A percentile compares a stretch with the other conserved stretches of the same genome.
Conservation (phyloP, 768 basidiomycete genomes). For the Calocybe gangraenosa region DNA sequence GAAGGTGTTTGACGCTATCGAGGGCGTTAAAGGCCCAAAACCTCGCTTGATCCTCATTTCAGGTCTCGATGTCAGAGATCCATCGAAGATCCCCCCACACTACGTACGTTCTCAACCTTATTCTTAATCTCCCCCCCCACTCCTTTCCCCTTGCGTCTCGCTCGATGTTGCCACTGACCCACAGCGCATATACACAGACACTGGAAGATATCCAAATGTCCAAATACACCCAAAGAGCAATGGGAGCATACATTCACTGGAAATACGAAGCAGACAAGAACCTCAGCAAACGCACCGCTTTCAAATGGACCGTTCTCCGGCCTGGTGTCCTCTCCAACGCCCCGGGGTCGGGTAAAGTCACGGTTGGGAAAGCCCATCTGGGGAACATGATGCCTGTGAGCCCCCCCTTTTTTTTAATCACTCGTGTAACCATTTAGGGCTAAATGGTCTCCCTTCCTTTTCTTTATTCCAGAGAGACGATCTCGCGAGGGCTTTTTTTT, state of each 20-base stretch:
- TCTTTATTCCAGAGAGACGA: constrained; percentile 28
- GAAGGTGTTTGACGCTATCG: constrained; percentile 69
- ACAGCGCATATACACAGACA: constrained; percentile 27
- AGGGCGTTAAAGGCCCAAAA: constrained; percentile 39
- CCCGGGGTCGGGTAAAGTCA: constrained; percentile 45
- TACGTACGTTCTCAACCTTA: constrained; percentile 49
- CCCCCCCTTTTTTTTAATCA: not conserved
- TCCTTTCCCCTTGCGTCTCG: too few species aligned
- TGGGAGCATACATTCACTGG: constrained; percentile 43
- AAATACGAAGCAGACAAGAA: constrained; percentile 51
- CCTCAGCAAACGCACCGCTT: constrained; percentile 41
- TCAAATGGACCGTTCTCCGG: constrained; percentile 66
- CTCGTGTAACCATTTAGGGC: too few species aligned
- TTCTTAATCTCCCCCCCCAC: too few species aligned
- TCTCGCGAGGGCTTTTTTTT: not conserved
- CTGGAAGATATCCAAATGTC: constrained; percentile 43
- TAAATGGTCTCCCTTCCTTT: not conserved
- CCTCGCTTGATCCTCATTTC: constrained; percentile 58
- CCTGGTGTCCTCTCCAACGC: constrained; percentile 55
- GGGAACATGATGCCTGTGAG: constrained; percentile 43
- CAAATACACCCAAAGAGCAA: constrained; percentile 37
- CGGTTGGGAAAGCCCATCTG: constrained; percentile 53
- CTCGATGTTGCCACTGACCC: too few species aligned
- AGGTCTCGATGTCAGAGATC: constrained; percentile 52
- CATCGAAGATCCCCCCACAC: constrained; percentile 42